Conservation (phyloP, 257 asterid species). For the Fraxinus pennsylvanica region DNA sequence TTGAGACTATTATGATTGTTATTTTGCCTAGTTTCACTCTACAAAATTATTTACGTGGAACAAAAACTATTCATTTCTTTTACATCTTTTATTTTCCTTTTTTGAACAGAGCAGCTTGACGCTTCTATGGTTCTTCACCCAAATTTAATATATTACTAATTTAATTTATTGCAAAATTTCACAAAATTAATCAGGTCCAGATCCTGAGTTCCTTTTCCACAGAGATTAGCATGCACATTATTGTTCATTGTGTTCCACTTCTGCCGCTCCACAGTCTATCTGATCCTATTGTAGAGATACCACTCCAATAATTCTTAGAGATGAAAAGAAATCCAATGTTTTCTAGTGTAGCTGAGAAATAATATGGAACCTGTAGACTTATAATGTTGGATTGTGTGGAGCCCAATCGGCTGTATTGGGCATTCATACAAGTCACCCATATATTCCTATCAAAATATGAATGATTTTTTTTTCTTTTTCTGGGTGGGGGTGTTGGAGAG, state of each 20-base stretch:
- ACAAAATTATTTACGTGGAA: neutral
- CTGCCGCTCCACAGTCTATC: neutral
- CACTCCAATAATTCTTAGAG: neutral
- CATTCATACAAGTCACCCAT: neutral
- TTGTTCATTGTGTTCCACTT: neutral
- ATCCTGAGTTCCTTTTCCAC: neutral
- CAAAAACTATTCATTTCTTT: neutral
- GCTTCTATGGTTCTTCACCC: neutral
- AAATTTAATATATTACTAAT: neutral
- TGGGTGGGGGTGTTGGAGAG: neutral
- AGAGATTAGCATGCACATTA: neutral
- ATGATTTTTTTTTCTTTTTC: neutral
- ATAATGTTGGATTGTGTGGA: neutral
- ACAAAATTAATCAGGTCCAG: neutral
- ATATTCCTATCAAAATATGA: neutral
- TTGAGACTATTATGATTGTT: neutral
- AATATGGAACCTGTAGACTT: neutral
- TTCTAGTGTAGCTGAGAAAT: neutral
- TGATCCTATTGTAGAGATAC: neutral
- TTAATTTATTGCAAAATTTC: neutral
- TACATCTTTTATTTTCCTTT: neutral
- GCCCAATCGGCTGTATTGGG: neutral
- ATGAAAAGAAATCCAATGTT: neutral
- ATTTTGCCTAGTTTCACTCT: neutral
- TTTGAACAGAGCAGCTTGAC: neutral